A percentile compares a stretch with the other conserved stretches of the same genome.
These are phyloP conservation scores for Coffea canephora DNA, from an alignment of 257 asterid genomes.

Conservation along the genomic window DNA sequence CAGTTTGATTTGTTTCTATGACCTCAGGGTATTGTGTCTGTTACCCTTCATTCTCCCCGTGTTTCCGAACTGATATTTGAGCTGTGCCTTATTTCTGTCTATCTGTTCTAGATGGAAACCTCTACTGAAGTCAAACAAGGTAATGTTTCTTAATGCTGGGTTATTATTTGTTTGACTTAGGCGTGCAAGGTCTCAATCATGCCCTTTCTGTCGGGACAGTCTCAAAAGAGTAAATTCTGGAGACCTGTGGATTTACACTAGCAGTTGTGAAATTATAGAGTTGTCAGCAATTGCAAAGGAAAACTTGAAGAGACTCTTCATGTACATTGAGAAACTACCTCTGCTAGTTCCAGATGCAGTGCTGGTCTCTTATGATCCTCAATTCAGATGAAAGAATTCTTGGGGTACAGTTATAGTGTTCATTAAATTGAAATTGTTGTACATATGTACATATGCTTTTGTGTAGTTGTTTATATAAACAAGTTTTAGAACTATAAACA, in stretches of 20 bases:
- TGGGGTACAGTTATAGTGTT: slow-evolving; percentile 12
- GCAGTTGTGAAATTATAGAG: slow-evolving; percentile 55
- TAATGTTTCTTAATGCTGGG: not conserved
- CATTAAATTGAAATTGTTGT: slow-evolving; percentile 21
- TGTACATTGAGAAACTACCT: slow-evolving; percentile 65
- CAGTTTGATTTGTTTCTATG: not conserved
- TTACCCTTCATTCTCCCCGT: not conserved
- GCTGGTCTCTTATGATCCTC: slow-evolving; percentile 52
- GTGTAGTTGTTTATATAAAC: not conserved
- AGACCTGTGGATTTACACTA: slow-evolving; percentile 83
- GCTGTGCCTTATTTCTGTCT: not conserved
- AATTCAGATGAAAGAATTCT: slow-evolving; percentile 31
- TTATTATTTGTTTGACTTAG: slow-evolving; percentile 29
- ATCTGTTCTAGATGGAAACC: not conserved
- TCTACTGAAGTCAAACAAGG: not conserved
- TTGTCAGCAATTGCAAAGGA: slow-evolving; percentile 50
- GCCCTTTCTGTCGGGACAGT: slow-evolving; percentile 85
- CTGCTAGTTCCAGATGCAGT: slow-evolving; percentile 43
- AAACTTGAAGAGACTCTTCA: slow-evolving; percentile 57
- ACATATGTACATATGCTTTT: slow-evolving; percentile 16
- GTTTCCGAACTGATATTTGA: not conserved
- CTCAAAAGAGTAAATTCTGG: slow-evolving; percentile 65
- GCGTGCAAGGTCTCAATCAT: slow-evolving; percentile 74
- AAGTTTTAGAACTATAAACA: slow-evolving; percentile 32
- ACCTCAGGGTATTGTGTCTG: not conserved